Base-by-base conservation (phyloP, 768 basidiomycete species). In the Mrakia hoshinonis region DNA sequence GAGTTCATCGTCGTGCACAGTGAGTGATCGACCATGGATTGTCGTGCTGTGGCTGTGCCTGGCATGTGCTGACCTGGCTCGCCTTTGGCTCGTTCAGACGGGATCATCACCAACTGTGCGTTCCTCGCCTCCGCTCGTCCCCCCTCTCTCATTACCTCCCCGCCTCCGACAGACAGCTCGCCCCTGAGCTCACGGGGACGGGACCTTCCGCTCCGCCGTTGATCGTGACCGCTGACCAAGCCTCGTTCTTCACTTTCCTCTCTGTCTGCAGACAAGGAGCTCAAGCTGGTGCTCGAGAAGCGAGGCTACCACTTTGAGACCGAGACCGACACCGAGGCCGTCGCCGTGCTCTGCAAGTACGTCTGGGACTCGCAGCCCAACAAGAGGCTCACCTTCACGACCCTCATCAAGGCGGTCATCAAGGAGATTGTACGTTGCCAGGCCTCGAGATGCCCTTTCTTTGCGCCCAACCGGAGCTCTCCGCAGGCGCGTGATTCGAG, bases 311-410 rank as follows among this genome's bases (percentile, higher is more conserved):
- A 84, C 74, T 98, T 98, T 78, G 87, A 89, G 80, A 89, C 89
- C 67, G 96, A 99, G 75, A 99, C 96, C 34, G 96, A 99, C 79
- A 96, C 96, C 4, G 96, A 99, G 81, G 91, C 92, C 49, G 96
- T 94, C 69, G 93, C 94, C 58, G 94, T 95, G 76, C 87, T 99
- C 74, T 86, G 85, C 77, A 96, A 98, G 83, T 99, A 98, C 81
- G 85, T 98, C 75, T 98, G 89, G 81, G 96, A 98, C 81, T 88
- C 90, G 51, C 91, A 92, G 76, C 86, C 88, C 26, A 87, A 87
- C 80, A 91, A 91, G 83, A 85, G 87, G 60, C 82, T 90, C 74
- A 87, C 86, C 67, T 98, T 99, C 83, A 93, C 91, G 67, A 86
- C 89, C 67, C 84, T 99, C 73, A 83, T 97, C 84, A 98, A 97